Evolutionary conservation across 371 early-diverging fungal species (phyloP), one percentile per base, ranked within the genome.

Genomic region (Umbelopsis sp.): DNA sequence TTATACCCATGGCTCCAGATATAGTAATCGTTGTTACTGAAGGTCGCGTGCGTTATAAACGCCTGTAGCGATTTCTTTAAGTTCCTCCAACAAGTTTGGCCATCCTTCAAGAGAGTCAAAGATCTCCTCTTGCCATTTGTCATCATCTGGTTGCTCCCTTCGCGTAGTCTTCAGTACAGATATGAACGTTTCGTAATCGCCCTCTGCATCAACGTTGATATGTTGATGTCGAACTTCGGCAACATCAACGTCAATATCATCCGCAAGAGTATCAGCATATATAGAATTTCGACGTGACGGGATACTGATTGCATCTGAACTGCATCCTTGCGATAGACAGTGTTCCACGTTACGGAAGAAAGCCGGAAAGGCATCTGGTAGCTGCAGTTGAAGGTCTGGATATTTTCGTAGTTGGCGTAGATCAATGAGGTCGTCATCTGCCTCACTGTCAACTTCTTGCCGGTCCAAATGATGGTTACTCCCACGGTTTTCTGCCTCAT

Each of bases 61-160:
- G 5, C 35, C 57, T 12, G 57, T 35, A 25, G 72, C 62, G 25
- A 74, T 72, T 35, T 80, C 80, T 44, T 65, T 44, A 5, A 82
- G 67, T 35, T 74, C 69, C 50, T 82, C 80, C 41, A 80, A 44
- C 11, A 82, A 63, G 46, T 80, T 77, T 1, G 80, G 82, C 76
- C 79, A 82, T 3, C 76, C 80, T 29, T 76, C 74, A 16, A 80
- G 70, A 16, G 69, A 63, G 16, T 76, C 80, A 41, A 72, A 65
- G 0, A 82, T 68, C 41, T 67, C 65, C 25, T 75, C 71, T 10
- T 75, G 29, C 82, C 82, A 82, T 32, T 64, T 71, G 24, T 70
- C 64, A 68, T 82, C 82, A 65, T 82, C 79, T 0, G 82, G 80
- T n/a, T 80, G 82, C 25, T 80, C 73, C 25, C 73, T 70, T 53